Conservation (phyloP, 169 alveolate species). For the Plasmodium coatneyi region DNA sequence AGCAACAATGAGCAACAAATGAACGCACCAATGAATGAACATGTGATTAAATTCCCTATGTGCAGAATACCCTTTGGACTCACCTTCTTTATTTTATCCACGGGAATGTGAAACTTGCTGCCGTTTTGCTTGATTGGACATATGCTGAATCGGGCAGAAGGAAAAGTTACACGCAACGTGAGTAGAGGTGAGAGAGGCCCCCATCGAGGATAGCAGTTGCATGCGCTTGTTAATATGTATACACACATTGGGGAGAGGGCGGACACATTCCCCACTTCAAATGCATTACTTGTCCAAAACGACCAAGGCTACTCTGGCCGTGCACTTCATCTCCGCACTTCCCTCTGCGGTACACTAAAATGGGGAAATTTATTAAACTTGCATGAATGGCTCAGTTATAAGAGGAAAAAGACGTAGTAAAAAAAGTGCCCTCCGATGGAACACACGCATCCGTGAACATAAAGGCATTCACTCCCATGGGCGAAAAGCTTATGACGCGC, state of each 20-base stretch:
- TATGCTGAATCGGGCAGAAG: constrained; percentile 15
- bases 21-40: not conserved
- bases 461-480: not conserved
- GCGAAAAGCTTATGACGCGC: not conserved
- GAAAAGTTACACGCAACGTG: not conserved
- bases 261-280: not conserved
- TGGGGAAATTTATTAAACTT: not conserved
- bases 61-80: not conserved
- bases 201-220: not conserved
- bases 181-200: not conserved
- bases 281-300: constrained; percentile 52
- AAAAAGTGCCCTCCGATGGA: not conserved
- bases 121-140: constrained; percentile 51
- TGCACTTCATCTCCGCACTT: constrained; percentile 75
- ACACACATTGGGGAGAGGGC: not conserved
- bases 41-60: not conserved
- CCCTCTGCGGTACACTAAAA: constrained; percentile 67
- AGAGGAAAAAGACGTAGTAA: not conserved
- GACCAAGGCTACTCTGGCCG: constrained; percentile 69
- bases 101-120: constrained; percentile 23
- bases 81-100: constrained; percentile 56
- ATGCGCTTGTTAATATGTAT: not conserved
- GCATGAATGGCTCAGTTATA: not conserved
- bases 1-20: not conserved
- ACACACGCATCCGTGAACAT: not conserved